Conservation (phyloP, 2,329 filamentous ascomycete genomes). For the Leptographium procerum region DNA sequence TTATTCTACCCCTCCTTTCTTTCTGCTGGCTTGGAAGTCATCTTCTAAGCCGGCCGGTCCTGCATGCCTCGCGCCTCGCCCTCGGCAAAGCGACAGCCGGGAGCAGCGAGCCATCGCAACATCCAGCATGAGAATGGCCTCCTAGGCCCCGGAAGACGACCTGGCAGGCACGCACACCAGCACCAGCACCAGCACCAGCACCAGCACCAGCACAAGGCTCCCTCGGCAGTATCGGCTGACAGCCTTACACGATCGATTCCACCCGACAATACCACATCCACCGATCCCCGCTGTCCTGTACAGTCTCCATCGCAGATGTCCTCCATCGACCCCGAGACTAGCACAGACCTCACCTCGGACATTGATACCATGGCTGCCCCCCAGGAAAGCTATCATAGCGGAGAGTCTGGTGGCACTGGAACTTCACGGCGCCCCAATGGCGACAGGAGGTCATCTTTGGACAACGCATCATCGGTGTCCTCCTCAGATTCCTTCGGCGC, state of each 20-base stretch:
- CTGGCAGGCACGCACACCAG: conserved; percentile 14
- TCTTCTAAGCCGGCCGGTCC: conserved; percentile 31
- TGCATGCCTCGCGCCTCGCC: conserved; percentile 51
- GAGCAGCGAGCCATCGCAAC: conserved; percentile 54
- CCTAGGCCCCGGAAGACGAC: conserved; percentile 63
- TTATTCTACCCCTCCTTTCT: neutral
- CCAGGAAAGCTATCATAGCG: neutral
- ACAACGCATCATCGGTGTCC: neutral
- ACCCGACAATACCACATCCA: neutral
- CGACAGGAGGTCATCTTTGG: neutral
- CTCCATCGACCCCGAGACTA: neutral
- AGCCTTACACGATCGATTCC: conserved; percentile 1
- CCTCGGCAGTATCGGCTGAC: conserved; percentile 22
- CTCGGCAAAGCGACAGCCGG: conserved; percentile 51
- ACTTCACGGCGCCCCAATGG: neutral
- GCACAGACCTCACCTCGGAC: neutral
- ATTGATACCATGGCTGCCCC: neutral
- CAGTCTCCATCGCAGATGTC: neutral
- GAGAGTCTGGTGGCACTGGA: neutral
- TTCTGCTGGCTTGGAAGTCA: conserved; percentile 30
- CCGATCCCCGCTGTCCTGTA: neutral
- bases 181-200: conserved; percentile 26
- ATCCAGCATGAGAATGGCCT: conserved; percentile 79
- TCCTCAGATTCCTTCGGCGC: neutral
- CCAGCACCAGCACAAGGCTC: conserved; percentile 23